A percentile compares a stretch with the other conserved stretches of the same genome.
These are phyloP conservation scores for Termitomyces sp. DNA, from an alignment of 768 basidiomycete species.

Conservation along the genomic window DNA sequence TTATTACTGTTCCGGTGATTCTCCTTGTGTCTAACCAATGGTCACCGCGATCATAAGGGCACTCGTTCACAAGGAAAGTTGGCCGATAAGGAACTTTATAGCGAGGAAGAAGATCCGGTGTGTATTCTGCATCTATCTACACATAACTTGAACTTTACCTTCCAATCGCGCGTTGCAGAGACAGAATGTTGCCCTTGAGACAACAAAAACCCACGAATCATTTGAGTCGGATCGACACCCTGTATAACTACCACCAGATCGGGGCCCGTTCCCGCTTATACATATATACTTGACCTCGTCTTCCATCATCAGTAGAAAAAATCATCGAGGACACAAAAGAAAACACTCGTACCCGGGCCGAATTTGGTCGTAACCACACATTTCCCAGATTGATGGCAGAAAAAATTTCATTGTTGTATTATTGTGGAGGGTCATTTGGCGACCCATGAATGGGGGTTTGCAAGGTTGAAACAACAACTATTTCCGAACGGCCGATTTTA, in stretches of 20 bases:
- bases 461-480: too few species aligned
- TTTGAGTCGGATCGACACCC: neutral
- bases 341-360: too few species aligned
- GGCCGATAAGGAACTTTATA: neutral
- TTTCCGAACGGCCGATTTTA: too few species aligned
- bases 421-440: too few species aligned
- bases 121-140: neutral
- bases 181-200: neutral
- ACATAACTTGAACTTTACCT: neutral
- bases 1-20: neutral
- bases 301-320: neutral
- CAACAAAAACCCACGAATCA: neutral
- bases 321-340: too few species aligned
- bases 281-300: neutral
- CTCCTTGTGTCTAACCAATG: neutral
- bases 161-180: neutral
- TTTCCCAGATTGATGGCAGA: neutral
- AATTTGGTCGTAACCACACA: too few species aligned
- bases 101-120: conserved; percentile 5
- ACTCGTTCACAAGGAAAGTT: neutral
- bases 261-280: too few species aligned
- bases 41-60: neutral
- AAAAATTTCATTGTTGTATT: neutral
- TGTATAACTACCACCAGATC: neutral
- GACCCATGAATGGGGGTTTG: too few species aligned